phyloP scores from a whole-genome alignment of 2,329 filamentous ascomycete species.

The Pseudogymnoascus sp. region DNA sequence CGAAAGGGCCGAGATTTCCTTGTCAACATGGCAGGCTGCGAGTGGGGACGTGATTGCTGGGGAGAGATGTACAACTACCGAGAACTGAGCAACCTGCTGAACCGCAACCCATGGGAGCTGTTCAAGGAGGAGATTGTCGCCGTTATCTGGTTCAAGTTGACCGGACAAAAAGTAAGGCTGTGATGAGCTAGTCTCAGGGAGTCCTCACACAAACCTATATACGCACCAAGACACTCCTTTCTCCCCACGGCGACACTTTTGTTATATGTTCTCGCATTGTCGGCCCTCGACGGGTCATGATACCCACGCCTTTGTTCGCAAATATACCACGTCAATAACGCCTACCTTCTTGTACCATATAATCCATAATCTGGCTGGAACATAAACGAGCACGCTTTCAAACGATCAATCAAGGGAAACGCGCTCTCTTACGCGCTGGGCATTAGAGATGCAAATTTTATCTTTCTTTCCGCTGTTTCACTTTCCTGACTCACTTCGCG shows the following conservation, averaged over 20 bases:
- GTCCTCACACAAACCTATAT: not conserved
- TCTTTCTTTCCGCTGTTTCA: not conserved
- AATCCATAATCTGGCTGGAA: slow-evolving; percentile 9
- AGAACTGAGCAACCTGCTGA: slow-evolving; percentile 81
- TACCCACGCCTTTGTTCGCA: slow-evolving; percentile 9
- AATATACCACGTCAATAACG: slow-evolving; percentile 8
- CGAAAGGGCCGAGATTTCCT: slow-evolving; percentile 81
- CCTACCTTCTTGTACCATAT: slow-evolving; percentile 7
- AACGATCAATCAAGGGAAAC: not conserved
- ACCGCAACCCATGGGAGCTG: slow-evolving; percentile 71
- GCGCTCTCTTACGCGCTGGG: not conserved
- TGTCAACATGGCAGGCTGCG: slow-evolving; percentile 97
- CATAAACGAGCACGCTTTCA: not conserved
- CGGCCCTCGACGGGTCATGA: slow-evolving; percentile 3
- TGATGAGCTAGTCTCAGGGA: slow-evolving; percentile 14
- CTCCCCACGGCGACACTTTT: not conserved
- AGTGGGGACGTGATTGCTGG: slow-evolving; percentile 97
- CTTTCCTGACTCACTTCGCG: not conserved
- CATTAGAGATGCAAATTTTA: slow-evolving; percentile 4
- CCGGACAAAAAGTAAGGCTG: slow-evolving; percentile 37
- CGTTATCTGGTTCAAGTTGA: slow-evolving; percentile 53
- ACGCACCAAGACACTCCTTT: not conserved
- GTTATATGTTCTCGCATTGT: slow-evolving; percentile 6
- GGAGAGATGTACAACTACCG: slow-evolving; percentile 95
- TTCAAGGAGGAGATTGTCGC: slow-evolving; percentile 60